Evolutionary conservation across 306 rosid genomes (phyloP), one percentile per base, ranked within the genome.

Genomic region (Fagus crenata): DNA sequence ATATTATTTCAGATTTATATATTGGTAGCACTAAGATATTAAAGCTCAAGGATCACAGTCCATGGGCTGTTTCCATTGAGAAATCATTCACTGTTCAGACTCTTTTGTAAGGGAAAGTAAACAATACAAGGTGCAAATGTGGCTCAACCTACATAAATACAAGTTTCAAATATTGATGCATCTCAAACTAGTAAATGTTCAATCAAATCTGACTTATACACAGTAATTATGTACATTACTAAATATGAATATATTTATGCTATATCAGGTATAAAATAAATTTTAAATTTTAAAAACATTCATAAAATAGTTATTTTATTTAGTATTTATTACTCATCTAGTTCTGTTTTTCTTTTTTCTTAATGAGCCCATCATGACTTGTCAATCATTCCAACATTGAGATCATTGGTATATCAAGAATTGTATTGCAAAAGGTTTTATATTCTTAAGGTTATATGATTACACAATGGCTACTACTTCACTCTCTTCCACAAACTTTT

Each of bases 71-170:
- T 72, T 35, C 60, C 41, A 13, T 69, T 55, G 55, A 51, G 70
- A 76, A n/a, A 7, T 54, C 31, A 58, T 67, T 33, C 73, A 72
- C 43, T 74, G 28, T 39, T 49, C 36, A 60, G 41, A 31, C 67
- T 9, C 37, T 60, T 18, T 56, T 67, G 17, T 2, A 32, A 61
- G 56, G 37, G 53, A 55, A 11, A 13, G 33, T 42, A 74, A 64
- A 31, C 58, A 55, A 14, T 49, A 36, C 17, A 72, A 33, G 46
- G 35, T 36, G 31, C 39, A 71, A 67, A 76, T 18, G 17, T 49
- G 4, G 67, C 65, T 79, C 33, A 65, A 17, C 6, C 31, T 65
- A 17, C 8, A 15, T 2, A 5, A 39, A 22, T 37, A 65, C 40
- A 65, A 39, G n/a, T 28, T 39, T 65, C 49, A 39, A 65, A 5